These are phyloP conservation scores for Seiridium unicorne DNA, from an alignment of 2,329 filamentous ascomycete genomes.

Conservation along the genomic window DNA sequence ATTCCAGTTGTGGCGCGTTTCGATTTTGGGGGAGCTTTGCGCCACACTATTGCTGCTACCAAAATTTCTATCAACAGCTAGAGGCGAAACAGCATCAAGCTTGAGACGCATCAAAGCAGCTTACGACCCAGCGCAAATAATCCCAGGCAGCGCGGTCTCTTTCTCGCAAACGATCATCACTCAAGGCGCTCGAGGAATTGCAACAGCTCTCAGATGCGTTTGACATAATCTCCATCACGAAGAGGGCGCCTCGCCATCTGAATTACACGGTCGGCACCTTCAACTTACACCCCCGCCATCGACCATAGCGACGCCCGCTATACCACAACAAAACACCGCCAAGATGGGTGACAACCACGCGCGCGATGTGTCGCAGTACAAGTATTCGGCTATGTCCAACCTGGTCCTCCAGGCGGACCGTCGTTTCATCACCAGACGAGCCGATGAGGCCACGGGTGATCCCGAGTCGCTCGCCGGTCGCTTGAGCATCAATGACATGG, in stretches of 20 bases:
- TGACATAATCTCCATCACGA: constrained; percentile 14
- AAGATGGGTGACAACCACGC: constrained; percentile 69
- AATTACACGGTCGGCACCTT: constrained; percentile 24
- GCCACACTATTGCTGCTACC: constrained; percentile 3
- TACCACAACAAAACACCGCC: constrained; percentile 21
- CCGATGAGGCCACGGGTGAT: constrained; percentile 93
- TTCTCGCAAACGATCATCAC: too few relatives aligned
- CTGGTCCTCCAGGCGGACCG: constrained; percentile 99
- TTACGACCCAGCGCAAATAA: not conserved
- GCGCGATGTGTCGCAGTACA: constrained; percentile 92
- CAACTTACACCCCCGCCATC: constrained; percentile 12
- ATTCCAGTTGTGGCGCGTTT: not conserved
- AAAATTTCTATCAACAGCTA: constrained; percentile 6
- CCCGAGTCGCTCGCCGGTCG: constrained; percentile 95
- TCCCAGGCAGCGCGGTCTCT: not conserved
- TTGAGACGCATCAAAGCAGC: not conserved
- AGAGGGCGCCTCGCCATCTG: constrained; percentile 25
- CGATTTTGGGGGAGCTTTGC: not conserved
- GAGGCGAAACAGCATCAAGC: not conserved
- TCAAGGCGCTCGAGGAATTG: not conserved
- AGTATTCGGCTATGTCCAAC: constrained; percentile 99
- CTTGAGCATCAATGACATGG: constrained; percentile 94
- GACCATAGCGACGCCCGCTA: constrained; percentile 11
- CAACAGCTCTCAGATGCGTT: constrained; percentile 19
- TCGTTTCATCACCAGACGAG: constrained; percentile 87